Evolutionary conservation across 306 rosid genomes (phyloP), one percentile per base, ranked within the genome.

Genomic region (Bauhinia variegata): DNA sequence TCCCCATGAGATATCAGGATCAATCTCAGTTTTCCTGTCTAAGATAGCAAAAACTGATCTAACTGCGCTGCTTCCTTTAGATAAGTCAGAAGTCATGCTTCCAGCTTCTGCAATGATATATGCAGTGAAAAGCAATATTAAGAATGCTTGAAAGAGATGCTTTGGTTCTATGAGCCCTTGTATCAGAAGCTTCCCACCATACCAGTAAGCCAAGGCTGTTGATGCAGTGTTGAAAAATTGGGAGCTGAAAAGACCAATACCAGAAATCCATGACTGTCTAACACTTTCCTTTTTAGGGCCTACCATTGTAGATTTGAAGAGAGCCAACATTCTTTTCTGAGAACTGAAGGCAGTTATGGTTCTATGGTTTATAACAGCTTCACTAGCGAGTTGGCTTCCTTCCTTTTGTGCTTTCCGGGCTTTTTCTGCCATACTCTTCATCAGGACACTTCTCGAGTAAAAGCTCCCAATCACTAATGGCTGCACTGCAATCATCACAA

Each of bases 61-160:
- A 80, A 87, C 83, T 16, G 93, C 98, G 7, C 54, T 79, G 75
- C 82, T 83, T 84, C 98, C 98, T 82, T 76, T 89, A 38, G 91
- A 92, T 67, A 86, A 37, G 75, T 92, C 93, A 50, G 89, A 82
- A 53, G 96, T 84, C 98, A 87, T 89, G 80, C 89, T 92, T 65
- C 96, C 96, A n/a, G 98, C 96, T 36, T 89, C 96, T 41, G 96
- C 91, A 75, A 92, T 92, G 19, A 78, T 79, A 47, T 86, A 92
- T 51, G 95, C 91, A 12, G 93, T 84, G 79, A 92, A 92, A 37
- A 89, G 75, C 49, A 87, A 46, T 57, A 87, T 92, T 41, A 89
- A 77, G 55, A 87, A 92, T 36, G 96, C 97, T 86, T 89, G 96
- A 36, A 92, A 92, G 11, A 92, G 89, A 23, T 79, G 82, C 47